Base-by-base conservation (phyloP, 2,329 filamentous ascomycete genomes). In the Aspergillus chevalieri region DNA sequence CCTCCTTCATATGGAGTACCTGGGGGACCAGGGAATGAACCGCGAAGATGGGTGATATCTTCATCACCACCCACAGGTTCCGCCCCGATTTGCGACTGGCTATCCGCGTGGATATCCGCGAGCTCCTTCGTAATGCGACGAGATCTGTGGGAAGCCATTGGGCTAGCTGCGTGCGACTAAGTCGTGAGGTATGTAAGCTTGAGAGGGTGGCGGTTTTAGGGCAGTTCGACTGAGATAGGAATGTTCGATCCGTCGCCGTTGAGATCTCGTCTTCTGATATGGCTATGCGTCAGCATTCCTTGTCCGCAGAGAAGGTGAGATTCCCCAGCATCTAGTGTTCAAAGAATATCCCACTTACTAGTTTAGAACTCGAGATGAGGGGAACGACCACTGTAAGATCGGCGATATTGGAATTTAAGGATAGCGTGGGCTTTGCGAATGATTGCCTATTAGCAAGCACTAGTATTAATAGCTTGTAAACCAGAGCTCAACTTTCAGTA, bases 1-100 rank as follows among this genome's bases (percentile, higher is more conserved):
- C 90, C 93, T 17, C 89, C 90, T 58, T 91, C 88, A 66, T 97
- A 98, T 0, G 93, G 90, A 1, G 92, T 95, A 56, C 94, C 90
- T 33, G 92, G 90, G 1, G 93, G 93, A 0, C 89, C 93, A 34
- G 79, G 79, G 67, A 98, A 93, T 50, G 83, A 81, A 50, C 92
- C 93, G 58, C 84, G 84, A 54, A 98, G 82, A 63, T 92, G 87
- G 50, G 85, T 89, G 49, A 97, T 74, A 69, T 90, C 86, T 55
- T 82, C 79, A 43, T 80, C 80, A 53, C 81, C 73, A 26, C 74
- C 78, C 50, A 83, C 73, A 1, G 84, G 78, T 47, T 82, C 75
- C 12, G 87, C 88, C 26, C 78, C 78, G 61, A 97, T 88, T 52
- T 88, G 85, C 17, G 89, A 94, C 53, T 82, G 80, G 49, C 80